These are phyloP conservation scores for Solanum hybrid DNA, from an alignment of 305 asterid genomes.

Conservation along the genomic window DNA sequence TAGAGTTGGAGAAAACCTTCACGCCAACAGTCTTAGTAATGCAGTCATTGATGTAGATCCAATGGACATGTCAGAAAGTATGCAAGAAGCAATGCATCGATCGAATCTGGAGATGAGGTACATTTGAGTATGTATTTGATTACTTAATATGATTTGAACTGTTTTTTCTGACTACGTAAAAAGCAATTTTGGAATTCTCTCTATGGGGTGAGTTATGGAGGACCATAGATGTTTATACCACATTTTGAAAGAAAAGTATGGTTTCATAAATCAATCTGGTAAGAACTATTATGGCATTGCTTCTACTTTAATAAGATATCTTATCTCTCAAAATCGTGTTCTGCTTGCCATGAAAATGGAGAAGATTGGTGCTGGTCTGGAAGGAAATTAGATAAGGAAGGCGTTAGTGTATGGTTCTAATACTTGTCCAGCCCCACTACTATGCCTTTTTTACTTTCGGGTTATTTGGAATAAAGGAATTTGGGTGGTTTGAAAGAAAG, in stretches of 20 bases:
- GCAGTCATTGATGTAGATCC: conserved; percentile 64
- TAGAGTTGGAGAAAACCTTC: conserved; percentile 42
- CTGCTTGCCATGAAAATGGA: neutral
- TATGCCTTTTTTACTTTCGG: neutral
- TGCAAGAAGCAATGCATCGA: conserved; percentile 99
- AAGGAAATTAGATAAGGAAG: neutral
- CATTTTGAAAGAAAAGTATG: neutral
- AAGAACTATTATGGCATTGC: neutral
- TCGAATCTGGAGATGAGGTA: conserved; percentile 98
- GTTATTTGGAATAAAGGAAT: neutral
- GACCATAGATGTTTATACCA: neutral
- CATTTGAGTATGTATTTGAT: conserved; percentile 34
- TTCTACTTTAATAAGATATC: neutral
- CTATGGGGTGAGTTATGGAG: neutral
- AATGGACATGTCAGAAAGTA: conserved; percentile 92
- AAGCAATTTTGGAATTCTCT: neutral
- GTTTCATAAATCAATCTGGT: neutral
- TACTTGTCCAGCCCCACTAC: neutral
- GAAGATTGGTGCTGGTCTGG: neutral
- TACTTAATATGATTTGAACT: neutral
- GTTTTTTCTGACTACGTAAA: neutral
- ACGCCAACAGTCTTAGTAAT: conserved; percentile 32
- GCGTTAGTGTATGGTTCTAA: neutral
- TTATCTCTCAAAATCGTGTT: neutral
- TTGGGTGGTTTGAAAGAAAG: neutral